Conservation (phyloP, 352 stramenopile genomes). For the Globisporangium iwayamae region DNA sequence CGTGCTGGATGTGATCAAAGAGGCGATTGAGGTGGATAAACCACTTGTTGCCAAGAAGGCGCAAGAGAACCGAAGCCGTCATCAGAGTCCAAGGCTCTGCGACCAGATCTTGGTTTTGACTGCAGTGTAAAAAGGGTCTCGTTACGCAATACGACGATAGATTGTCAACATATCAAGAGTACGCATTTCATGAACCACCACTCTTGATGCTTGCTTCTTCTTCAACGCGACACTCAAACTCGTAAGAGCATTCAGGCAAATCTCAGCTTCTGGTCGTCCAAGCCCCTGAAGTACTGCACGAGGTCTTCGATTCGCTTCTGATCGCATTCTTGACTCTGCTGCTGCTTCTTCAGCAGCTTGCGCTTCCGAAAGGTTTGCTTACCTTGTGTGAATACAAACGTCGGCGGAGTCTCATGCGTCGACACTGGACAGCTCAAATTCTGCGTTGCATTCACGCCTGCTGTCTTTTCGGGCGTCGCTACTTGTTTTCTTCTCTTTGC, state of each 20-base stretch:
- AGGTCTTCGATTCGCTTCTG: constrained; percentile 55
- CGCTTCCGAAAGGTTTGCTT: constrained; percentile 48
- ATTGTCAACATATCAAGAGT: constrained; percentile 4
- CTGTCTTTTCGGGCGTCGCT: background rate
- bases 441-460: background rate
- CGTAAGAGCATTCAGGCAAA: constrained; percentile 24
- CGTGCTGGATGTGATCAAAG: constrained; percentile 67
- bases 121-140: constrained; percentile 14
- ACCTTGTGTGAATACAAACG: constrained; percentile 43
- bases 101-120: constrained; percentile 59
- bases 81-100: constrained; percentile 71
- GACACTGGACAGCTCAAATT: constrained; percentile 15
- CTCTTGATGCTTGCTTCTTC: background rate
- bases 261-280: constrained; percentile 54
- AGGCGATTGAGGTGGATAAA: constrained; percentile 57
- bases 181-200: background rate
- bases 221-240: background rate
- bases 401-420: constrained; percentile 42
- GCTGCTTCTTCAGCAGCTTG: constrained; percentile 24
- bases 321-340: constrained; percentile 32
- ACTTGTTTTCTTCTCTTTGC: constrained; percentile 6
- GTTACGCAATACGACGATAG: constrained; percentile 2
- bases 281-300: constrained; percentile 53
- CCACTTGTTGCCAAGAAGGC: constrained; percentile 66
- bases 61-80: constrained; percentile 62